These are phyloP conservation scores for Verruconis gallopava DNA, from an alignment of 2,329 filamentous ascomycete genomes.

Conservation along the genomic window DNA sequence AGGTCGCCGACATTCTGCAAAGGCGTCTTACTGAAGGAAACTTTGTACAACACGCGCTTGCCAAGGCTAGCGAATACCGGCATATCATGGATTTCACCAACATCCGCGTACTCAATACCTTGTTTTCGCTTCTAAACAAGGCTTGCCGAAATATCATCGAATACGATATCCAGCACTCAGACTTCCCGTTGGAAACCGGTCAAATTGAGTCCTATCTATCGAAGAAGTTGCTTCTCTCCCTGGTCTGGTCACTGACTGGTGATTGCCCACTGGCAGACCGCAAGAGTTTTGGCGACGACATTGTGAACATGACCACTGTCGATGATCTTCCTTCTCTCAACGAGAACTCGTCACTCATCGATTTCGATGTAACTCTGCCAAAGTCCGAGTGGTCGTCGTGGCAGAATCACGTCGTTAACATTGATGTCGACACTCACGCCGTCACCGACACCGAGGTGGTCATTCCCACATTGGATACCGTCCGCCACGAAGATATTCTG, in stretches of 20 bases:
- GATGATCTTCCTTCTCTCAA: slow-evolving; percentile 64
- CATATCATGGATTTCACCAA: slow-evolving; percentile 99
- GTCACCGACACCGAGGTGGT: slow-evolving; percentile 97
- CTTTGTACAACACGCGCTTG: slow-evolving; percentile 66
- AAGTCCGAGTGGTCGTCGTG: slow-evolving; percentile 81
- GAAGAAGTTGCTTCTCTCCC: slow-evolving; percentile 84
- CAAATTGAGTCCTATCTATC: slow-evolving; percentile 81
- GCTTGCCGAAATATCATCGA: slow-evolving; percentile 83
- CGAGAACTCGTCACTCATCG: slow-evolving; percentile 75
- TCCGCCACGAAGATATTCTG: slow-evolving; percentile 95
- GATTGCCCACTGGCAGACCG: slow-evolving; percentile 83
- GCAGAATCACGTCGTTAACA: slow-evolving; percentile 85
- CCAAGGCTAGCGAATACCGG: slow-evolving; percentile 62
- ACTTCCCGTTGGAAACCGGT: slow-evolving; percentile 84
- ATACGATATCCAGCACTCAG: slow-evolving; percentile 87
- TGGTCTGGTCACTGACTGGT: slow-evolving; percentile 92
- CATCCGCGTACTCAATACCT: slow-evolving; percentile 76
- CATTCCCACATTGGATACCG: slow-evolving; percentile 92
- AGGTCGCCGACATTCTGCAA: slow-evolving; percentile 68
- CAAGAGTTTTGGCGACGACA: slow-evolving; percentile 75
- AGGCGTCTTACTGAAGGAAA: slow-evolving; percentile 64
- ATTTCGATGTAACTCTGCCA: slow-evolving; percentile 83
- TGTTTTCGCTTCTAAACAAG: slow-evolving; percentile 95
- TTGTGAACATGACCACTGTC: slow-evolving; percentile 71
- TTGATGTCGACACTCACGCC: slow-evolving; percentile 97